Base-by-base conservation (phyloP, 352 stramenopile species). In the Pythium scleroteichum region DNA sequence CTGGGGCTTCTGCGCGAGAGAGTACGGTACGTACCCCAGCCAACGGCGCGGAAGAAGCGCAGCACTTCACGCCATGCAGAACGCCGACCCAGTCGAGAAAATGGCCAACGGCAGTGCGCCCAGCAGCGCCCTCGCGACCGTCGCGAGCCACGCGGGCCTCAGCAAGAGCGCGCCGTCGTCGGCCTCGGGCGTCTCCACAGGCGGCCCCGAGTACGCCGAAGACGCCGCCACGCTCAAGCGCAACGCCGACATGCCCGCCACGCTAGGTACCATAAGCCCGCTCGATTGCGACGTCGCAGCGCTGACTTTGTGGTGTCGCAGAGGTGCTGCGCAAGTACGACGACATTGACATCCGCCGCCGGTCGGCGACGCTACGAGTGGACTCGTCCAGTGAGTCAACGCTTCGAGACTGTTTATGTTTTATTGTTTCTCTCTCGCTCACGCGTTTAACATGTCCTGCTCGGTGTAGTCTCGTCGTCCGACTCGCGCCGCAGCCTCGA, bases 321-420 rank as follows among this genome's bases (percentile, higher is more conserved):
- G 64, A 66, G 45, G 76, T 80, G 47, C 62, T 78, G 32, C 78
- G 81, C 55, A 88, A 89, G 59, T 81, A 87, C 41, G 81, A 91
- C n/a, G 82, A 91, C 35, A 19, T 77, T 6, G 82, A 91, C 20
- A 71, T 57, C 35, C 59, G 79, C 1, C 76, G 82, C 20, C 78
- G 79, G 20, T 87, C 82, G 0, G 69, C 74, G 24, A 88, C 79
- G 13, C 50, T 91, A 40, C 53, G 77, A 0, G 68, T 87, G 12
- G 81, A 90, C 50, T 66, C 82, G 19, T 72, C 78, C 22, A 66
- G 82, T 91, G 79, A 51, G 81, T 79, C 4, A 35, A 35, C 29
- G 29, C 29, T 5, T 5, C 10, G 29, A 10, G 29, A 35, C 5
- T 38, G 8, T 12, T 27, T 4, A 24, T 54, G 10, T 14, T 54